Conservation (phyloP, 2,329 filamentous ascomycete species). For the Mollisia scopiformis region DNA sequence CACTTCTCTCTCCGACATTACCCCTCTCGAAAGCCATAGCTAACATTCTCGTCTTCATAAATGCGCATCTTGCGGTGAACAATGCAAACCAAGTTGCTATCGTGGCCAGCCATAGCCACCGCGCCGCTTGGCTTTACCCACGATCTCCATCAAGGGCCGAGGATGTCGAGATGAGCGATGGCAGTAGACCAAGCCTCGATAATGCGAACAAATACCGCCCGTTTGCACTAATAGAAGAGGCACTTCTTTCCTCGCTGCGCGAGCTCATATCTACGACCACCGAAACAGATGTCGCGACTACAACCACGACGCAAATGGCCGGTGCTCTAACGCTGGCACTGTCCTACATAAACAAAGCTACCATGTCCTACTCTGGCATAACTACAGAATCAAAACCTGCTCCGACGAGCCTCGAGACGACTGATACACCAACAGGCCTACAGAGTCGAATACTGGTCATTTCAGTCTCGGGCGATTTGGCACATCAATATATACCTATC, state of each 20-base stretch:
- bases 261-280: slow-evolving; percentile 73
- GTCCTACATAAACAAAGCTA: slow-evolving; percentile 80
- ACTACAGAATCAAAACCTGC: slow-evolving; percentile 35
- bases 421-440: slow-evolving; percentile 50
- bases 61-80: slow-evolving; percentile 92
- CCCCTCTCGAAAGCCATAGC: slow-evolving; percentile 84
- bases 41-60: slow-evolving; percentile 92
- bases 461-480: slow-evolving; percentile 83
- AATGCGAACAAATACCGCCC: slow-evolving; percentile 89
- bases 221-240: slow-evolving; percentile 84
- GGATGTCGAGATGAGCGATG: slow-evolving; percentile 62
- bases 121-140: slow-evolving; percentile 90
- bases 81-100: slow-evolving; percentile 92
- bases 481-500: slow-evolving; percentile 92
- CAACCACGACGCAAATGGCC: slow-evolving; percentile 83
- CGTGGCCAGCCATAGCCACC: slow-evolving; percentile 85
- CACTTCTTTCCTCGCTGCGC: slow-evolving; percentile 74
- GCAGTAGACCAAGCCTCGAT: slow-evolving; percentile 33
- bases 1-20: slow-evolving; percentile 72
- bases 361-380: slow-evolving; percentile 41
- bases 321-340: slow-evolving; percentile 90
- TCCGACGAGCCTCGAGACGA: slow-evolving; percentile 21
- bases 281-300: slow-evolving; percentile 61
- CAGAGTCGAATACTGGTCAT: slow-evolving; percentile 86
- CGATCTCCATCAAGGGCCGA: slow-evolving; percentile 44